Evolutionary conservation across 2,329 filamentous ascomycete genomes (phyloP).

Genomic region (Passalora sequoiae): DNA sequence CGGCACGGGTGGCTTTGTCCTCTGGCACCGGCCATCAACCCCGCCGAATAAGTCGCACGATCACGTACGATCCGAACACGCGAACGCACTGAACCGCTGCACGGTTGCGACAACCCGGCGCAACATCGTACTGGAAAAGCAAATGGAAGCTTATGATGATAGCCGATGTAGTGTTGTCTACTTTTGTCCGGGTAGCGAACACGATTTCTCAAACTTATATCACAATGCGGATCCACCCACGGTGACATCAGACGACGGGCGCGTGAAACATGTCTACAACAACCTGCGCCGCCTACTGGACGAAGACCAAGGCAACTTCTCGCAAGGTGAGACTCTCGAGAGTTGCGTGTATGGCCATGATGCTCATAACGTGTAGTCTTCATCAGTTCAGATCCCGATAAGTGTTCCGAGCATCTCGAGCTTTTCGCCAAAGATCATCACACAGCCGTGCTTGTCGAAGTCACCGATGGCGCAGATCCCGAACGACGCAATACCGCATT

Average conservation of each 20-base stretch:
- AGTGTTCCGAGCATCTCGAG: slow-evolving; percentile 26
- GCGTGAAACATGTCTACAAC: slow-evolving; percentile 20
- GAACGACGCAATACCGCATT: slow-evolving; percentile 13
- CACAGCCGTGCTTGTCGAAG: slow-evolving; percentile 30
- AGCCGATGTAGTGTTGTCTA: slow-evolving; percentile 31
- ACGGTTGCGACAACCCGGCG: slow-evolving; percentile 3
- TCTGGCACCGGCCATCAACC: slow-evolving; percentile 1
- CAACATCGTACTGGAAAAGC: slow-evolving; percentile 10
- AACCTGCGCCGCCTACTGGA: slow-evolving; percentile 31
- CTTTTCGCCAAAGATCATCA: slow-evolving; percentile 21
- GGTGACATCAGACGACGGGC: slow-evolving; percentile 7
- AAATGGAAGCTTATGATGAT: slow-evolving; percentile 30
- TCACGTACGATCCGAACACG: not conserved
- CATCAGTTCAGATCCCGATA: slow-evolving; percentile 23
- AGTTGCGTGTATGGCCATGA: not conserved
- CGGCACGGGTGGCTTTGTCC: not conserved
- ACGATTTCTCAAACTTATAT: slow-evolving; percentile 25
- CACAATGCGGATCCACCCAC: slow-evolving; percentile 17
- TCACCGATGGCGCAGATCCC: slow-evolving; percentile 9
- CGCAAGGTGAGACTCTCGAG: slow-evolving; percentile 25
- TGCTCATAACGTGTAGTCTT: slow-evolving; percentile 25
- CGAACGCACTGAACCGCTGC: not conserved
- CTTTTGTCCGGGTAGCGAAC: slow-evolving; percentile 25
- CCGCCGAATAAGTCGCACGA: not conserved
- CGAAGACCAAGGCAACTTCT: slow-evolving; percentile 30